Evolutionary conservation across 768 basidiomycete species (phyloP).

Genomic region (Coprinopsis sp.): DNA sequence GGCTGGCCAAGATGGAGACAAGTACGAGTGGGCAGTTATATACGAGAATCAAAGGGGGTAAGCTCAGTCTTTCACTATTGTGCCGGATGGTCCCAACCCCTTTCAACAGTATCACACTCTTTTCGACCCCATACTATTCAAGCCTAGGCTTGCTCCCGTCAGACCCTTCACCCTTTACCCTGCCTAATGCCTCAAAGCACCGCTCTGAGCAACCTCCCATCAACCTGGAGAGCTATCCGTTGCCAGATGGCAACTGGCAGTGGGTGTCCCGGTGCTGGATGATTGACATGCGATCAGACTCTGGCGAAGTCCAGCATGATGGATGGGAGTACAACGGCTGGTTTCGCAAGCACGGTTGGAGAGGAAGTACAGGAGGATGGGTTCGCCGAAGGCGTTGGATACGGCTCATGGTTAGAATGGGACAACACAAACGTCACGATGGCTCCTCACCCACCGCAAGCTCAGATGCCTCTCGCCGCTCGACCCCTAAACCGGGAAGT

Average conservation of each 20-base stretch:
- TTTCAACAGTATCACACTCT: constrained; percentile 49
- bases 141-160: constrained; percentile 60
- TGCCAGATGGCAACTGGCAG: constrained; percentile 76
- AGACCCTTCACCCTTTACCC: constrained; percentile 72
- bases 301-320: constrained; percentile 72
- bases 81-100: constrained; percentile 6
- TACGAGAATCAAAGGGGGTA: constrained; percentile 86
- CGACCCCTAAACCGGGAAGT: constrained; percentile 5
- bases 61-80: constrained; percentile 17
- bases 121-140: constrained; percentile 73
- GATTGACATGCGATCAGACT: constrained; percentile 81
- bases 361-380: constrained; percentile 60
- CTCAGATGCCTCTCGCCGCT: constrained; percentile 5
- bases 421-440: constrained; percentile 15
- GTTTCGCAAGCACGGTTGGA: constrained; percentile 67
- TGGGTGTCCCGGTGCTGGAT: constrained; percentile 83
- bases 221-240: constrained; percentile 57
- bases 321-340: constrained; percentile 85
- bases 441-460: constrained; percentile 6
- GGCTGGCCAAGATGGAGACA: constrained; percentile 36
- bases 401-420: constrained; percentile 76
- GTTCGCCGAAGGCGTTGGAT: constrained; percentile 82
- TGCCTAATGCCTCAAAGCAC: constrained; percentile 38
- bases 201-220: constrained; percentile 50
- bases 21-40: constrained; percentile 72